Evolutionary conservation across 306 rosid genomes (phyloP), one percentile per base, ranked within the genome.

Genomic region (Carpinus viminea): DNA sequence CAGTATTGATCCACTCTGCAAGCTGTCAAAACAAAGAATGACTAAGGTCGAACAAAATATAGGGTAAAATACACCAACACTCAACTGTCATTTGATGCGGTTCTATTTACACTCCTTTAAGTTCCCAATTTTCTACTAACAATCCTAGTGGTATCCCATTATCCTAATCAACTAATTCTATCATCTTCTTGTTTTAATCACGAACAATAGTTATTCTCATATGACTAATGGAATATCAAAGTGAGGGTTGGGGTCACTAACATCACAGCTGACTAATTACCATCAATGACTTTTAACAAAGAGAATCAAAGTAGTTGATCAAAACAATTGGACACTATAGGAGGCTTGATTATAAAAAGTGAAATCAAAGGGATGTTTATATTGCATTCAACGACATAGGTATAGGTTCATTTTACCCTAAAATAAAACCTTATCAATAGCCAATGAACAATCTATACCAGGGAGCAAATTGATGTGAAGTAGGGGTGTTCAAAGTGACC

Each of bases 1-100:
- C 96, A 45, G 90, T 84, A 85, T 88, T 91, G 71, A 91, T 90
- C 99, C 99, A 95, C 83, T 95, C 99, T 3, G 96, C 89, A 43
- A 95, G 96, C 99, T 95, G 93, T 81, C 77, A 81, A 76, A 80
- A 82, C 69, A 78, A 72, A 72, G 28, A 77, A 74, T 31, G 61
- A 71, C 84, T 74, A 73, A 54, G 74, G 59, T 74, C 24, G 62
- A 75, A 71, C 48, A 50, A 68, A 74, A 36, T 59, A 59, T 59
- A 21, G 65, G 34, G 16, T 55, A 55, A n/a, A n/a, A 24, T 59
- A 11, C 36, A 24, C 65, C 65, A 20, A 59, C 15, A 59, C 4
- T n/a, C 4, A 11, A n/a, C 65, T 24, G 36, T 24, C 5, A 1
- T 48, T 59, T 59, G 24, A 24, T 10, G 15, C 9, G 0, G 7